phyloP scores from a whole-genome alignment of 495 filamentous ascomycete species.

The Xylaria flabelliformis region DNA sequence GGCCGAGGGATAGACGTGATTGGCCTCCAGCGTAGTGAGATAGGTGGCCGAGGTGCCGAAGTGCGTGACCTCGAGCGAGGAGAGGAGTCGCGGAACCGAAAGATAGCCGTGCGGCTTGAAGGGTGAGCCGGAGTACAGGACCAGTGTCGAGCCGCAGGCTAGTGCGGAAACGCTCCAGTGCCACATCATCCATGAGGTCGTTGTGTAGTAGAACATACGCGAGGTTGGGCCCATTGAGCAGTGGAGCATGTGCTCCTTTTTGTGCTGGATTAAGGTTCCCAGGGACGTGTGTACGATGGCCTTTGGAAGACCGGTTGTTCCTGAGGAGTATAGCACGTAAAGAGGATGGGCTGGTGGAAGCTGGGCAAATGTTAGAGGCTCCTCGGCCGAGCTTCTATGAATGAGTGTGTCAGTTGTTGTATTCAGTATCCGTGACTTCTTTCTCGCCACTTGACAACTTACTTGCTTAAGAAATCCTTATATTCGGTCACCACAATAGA shows the following conservation, averaged over 20 bases:
- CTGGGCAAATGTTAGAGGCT: constrained; percentile 69
- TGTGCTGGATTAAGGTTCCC: constrained; percentile 89
- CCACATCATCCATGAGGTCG: constrained; percentile 97
- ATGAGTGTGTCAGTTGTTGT: constrained; percentile 22
- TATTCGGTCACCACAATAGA: constrained; percentile 59
- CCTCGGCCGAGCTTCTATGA: constrained; percentile 42
- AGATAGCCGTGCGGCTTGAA: constrained; percentile 64
- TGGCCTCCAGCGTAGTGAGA: constrained; percentile 87
- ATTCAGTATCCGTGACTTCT: not conserved
- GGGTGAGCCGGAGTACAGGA: constrained; percentile 89
- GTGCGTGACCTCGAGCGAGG: constrained; percentile 71
- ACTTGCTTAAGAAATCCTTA: constrained; percentile 45
- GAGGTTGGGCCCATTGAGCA: constrained; percentile 65
- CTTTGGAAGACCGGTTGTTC: constrained; percentile 90
- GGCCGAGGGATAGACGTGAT: constrained; percentile 66
- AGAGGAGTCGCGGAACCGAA: constrained; percentile 51
- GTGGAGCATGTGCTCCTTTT: constrained; percentile 90
- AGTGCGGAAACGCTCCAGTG: constrained; percentile 90
- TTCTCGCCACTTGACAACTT: constrained; percentile 11
- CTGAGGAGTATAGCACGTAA: constrained; percentile 86
- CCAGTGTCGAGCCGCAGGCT: constrained; percentile 76
- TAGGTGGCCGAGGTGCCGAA: constrained; percentile 95
- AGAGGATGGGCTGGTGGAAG: constrained; percentile 83
- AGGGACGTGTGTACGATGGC: constrained; percentile 90
- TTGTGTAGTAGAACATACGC: constrained; percentile 83